Conservation (phyloP, 2,329 filamentous ascomycete species). For the Hypomyces rosellus region DNA sequence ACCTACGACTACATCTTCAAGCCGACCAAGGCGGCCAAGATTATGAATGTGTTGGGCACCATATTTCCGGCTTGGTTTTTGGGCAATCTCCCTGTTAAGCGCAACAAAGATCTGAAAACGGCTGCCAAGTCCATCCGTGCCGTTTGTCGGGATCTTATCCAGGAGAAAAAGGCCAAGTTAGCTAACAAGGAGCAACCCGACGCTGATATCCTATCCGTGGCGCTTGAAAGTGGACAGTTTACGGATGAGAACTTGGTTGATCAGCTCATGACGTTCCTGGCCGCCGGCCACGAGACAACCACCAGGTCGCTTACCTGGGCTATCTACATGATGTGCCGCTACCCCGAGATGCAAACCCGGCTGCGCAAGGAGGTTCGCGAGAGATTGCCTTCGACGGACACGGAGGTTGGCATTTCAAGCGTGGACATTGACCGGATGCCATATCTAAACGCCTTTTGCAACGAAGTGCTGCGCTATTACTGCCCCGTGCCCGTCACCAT, state of each 20-base stretch:
- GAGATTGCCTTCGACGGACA: constrained; percentile 46
- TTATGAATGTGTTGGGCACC: constrained; percentile 53
- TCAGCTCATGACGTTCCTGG: constrained; percentile 86
- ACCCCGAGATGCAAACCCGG: constrained; percentile 58
- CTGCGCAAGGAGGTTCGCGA: constrained; percentile 63
- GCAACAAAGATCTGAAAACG: constrained; percentile 57
- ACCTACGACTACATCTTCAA: constrained; percentile 53
- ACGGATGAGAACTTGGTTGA: constrained; percentile 74
- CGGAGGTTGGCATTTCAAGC: constrained; percentile 29
- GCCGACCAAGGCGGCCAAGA: constrained; percentile 43
- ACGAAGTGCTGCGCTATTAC: constrained; percentile 68
- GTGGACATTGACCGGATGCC: constrained; percentile 63
- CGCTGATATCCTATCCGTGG: constrained; percentile 74
- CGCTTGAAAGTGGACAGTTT: constrained; percentile 69
- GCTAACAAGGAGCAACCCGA: constrained; percentile 44
- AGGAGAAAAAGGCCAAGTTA: constrained; percentile 56
- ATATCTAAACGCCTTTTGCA: constrained; percentile 74
- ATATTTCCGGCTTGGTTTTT: constrained; percentile 60
- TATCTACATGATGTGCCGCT: constrained; percentile 59
- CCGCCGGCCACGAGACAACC: constrained; percentile 76
- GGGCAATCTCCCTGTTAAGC: constrained; percentile 57
- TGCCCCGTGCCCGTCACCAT: constrained; percentile 65
- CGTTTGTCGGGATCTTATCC: constrained; percentile 63
- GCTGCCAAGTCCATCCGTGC: constrained; percentile 55
- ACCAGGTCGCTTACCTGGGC: constrained; percentile 72